Evolutionary conservation across 768 basidiomycete species (phyloP).

Genomic region (Kwoniella heveanensis): DNA sequence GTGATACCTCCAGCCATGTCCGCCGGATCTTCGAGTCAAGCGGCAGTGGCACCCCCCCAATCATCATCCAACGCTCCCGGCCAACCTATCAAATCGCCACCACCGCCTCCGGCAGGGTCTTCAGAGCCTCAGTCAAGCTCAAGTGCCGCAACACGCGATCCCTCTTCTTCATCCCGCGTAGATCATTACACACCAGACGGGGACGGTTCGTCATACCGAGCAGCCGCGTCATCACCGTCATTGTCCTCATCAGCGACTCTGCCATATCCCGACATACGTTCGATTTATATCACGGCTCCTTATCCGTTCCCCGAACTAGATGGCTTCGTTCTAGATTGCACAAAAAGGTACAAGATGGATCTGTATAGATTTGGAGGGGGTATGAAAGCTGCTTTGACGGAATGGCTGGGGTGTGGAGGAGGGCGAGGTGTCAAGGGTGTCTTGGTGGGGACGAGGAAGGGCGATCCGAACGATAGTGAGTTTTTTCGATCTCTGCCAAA

Average conservation of each 20-base stretch:
- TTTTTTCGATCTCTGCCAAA: no score
- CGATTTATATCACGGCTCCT: constrained; percentile 85
- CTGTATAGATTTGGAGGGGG: constrained; percentile 65
- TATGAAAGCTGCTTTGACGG: constrained; percentile 76
- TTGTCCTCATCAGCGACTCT: constrained; percentile 9
- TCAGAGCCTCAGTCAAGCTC: neutral
- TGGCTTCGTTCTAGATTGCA: constrained; percentile 71
- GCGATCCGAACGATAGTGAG: constrained; percentile 92
- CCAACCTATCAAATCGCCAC: neutral
- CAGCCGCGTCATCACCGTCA: neutral
- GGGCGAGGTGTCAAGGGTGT: constrained; percentile 69
- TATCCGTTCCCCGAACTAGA: constrained; percentile 86
- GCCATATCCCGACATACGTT: constrained; percentile 51
- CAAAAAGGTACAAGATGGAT: constrained; percentile 70
- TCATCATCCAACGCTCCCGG: neutral
- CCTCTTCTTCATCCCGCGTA: neutral
- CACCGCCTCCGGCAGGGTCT: neutral
- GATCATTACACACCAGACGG: neutral
- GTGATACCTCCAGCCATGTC: constrained; percentile 3
- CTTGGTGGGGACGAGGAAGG: constrained; percentile 81
- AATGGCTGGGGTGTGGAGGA: constrained; percentile 64
- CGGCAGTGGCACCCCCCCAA: neutral
- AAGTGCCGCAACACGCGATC: no score
- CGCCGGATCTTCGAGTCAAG: neutral
- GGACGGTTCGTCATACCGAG: constrained; percentile 3